Evolutionary conservation across 2,329 filamentous ascomycete genomes (phyloP), one percentile per base, ranked within the genome.

Genomic region (Penicillium italicum): DNA sequence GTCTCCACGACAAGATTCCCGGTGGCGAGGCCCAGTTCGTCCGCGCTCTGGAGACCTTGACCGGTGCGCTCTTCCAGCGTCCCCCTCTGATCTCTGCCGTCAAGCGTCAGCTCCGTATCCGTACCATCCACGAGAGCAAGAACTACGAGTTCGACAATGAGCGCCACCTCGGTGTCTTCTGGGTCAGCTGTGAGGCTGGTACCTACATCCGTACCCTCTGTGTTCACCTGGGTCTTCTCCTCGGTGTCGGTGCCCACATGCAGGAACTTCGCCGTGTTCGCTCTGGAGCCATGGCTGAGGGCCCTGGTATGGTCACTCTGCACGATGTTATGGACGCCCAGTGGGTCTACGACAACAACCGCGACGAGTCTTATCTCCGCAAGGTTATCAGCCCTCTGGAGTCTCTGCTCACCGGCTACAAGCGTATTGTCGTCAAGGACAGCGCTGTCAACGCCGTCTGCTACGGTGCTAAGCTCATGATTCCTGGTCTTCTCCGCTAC

Each of bases 121-220:
- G 94, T 78, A 97, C 93, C 61, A 96, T 99, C 68, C 89, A 97
- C 81, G 91, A 97, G 79, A 95, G 88, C 85, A 96, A 95, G 80
- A 82, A 97, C 53, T 82, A 91, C 73, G 94, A 99, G 80, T 99
- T 97, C 73, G 94, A 99, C 81, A 97, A 99, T 73, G 93, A 97
- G 71, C 87, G 94, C 69, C 92, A 97, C 76, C 84, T 99, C 36
- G 94, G 90, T 76, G 93, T 97, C 54, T 99, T 99, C 84, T 97
- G 94, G 93, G 94, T 97, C 67, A 96, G 91, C 78, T 99, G 94
- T 77, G 94, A 99, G 79, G 94, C 91, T 55, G 94, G 94, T 74
- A 99, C 94, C 62, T 99, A 99, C 77, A 97, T 99, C 74, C 90
- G 94, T 81, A 99, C 94, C 36, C 86, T 99, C 45, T 97, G 94